A percentile compares a stretch with the other conserved stretches of the same genome.
Conservation (phyloP, 139 green algal species). For the Chlamydomonas schloesseri region DNA sequence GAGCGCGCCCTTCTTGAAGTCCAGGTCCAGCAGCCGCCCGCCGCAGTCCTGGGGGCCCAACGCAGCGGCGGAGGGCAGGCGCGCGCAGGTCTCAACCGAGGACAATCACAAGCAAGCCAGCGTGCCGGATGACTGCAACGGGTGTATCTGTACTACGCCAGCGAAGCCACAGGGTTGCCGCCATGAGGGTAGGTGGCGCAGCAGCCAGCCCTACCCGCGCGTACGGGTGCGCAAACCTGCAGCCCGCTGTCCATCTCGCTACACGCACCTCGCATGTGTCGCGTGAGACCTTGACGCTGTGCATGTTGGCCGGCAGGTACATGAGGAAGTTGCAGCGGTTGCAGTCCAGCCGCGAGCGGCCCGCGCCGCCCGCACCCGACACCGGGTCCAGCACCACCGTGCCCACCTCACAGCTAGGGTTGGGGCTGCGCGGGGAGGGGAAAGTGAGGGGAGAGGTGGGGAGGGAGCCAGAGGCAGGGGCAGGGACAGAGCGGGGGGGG, state of each 20-base stretch:
- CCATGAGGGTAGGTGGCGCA: too few relatives aligned
- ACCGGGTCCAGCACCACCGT: slow-evolving; percentile 88
- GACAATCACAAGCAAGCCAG: too few relatives aligned
- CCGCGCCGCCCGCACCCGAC: slow-evolving; percentile 44
- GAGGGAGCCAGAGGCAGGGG: background rate
- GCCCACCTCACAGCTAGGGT: slow-evolving; percentile 53
- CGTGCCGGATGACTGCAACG: too few relatives aligned
- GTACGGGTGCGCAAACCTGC: too few relatives aligned
- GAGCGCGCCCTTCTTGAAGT: slow-evolving; percentile 71
- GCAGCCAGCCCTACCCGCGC: too few relatives aligned
- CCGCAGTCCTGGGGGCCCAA: slow-evolving; percentile 52
- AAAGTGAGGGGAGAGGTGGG: too few relatives aligned
- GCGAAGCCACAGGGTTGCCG: too few relatives aligned
- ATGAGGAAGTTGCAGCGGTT: slow-evolving; percentile 88
- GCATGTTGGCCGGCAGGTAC: slow-evolving; percentile 81
- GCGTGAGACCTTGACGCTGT: slow-evolving; percentile 67
- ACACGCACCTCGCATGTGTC: slow-evolving; percentile 69
- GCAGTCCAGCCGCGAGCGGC: slow-evolving; percentile 88
- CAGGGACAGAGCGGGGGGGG: too few relatives aligned
- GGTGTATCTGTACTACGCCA: too few relatives aligned
- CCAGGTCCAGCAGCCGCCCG: slow-evolving; percentile 61
- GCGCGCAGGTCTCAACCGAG: too few relatives aligned
- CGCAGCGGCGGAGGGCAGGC: too few relatives aligned
- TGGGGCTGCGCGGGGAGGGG: slow-evolving; percentile 57
- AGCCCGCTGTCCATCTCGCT: too few relatives aligned